Evolutionary conservation across 805 yeast genomes (phyloP).

Genomic region (Yarrowia sp.): DNA sequence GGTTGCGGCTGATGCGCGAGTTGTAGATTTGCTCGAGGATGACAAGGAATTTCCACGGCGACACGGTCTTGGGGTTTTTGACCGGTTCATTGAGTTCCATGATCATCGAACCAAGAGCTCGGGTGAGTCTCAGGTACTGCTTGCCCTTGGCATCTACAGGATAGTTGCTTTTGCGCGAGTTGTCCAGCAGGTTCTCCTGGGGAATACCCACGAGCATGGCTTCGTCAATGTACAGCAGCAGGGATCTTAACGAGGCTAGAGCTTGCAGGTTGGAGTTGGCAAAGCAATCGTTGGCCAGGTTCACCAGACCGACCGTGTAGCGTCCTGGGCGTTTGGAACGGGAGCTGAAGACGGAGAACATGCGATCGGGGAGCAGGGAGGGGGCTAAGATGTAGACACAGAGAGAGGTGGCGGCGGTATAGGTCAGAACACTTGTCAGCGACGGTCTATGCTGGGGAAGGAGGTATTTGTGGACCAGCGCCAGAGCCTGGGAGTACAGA

Average conservation of each 20-base stretch:
- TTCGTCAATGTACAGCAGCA: conserved; percentile 44
- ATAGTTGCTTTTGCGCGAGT: conserved; percentile 16
- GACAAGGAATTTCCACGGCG: conserved; percentile 81
- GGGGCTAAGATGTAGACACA: conserved; percentile 40
- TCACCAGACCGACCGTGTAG: conserved; percentile 81
- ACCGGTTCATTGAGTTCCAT: conserved; percentile 67
- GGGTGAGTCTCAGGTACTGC: conserved; percentile 41
- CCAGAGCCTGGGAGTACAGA: neutral
- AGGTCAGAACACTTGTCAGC: neutral
- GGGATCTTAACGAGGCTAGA: conserved; percentile 46
- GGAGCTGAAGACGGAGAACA: conserved; percentile 40
- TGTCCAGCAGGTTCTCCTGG: conserved; percentile 27
- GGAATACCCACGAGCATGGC: conserved; percentile 27
- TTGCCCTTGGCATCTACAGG: conserved; percentile 26
- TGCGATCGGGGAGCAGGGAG: conserved; percentile 26
- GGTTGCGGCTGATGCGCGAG: conserved; percentile 76
- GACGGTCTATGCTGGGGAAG: conserved; percentile 3
- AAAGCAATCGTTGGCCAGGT: conserved; percentile 87
- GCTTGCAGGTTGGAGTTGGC: conserved; percentile 88
- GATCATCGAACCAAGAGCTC: conserved; percentile 43
- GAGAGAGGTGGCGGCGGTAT: conserved; percentile 17
- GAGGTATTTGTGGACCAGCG: neutral
- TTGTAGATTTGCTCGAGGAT: conserved; percentile 75
- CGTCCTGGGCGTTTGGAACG: conserved; percentile 49
- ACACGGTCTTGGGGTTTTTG: conserved; percentile 59